Evolutionary conservation across 805 yeast genomes (phyloP), one percentile per base, ranked within the genome.

Genomic region (Saccharomyces mikatae): DNA sequence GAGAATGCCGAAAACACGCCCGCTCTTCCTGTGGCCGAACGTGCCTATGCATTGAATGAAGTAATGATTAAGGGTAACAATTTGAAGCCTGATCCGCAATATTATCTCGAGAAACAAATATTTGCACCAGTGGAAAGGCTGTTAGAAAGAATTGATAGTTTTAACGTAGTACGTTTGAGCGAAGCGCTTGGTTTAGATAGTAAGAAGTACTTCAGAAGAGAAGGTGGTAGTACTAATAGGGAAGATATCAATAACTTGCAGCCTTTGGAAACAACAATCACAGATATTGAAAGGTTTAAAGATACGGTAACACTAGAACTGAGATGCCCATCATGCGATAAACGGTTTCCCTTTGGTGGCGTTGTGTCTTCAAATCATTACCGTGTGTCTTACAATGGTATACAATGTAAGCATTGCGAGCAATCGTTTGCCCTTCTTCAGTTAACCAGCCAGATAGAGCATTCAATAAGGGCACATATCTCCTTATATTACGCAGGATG

Each of bases 71-170:
- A 79, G 52, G 70, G 74, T 41, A 74, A 76, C 8, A 71, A 72
- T 3, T 78, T 84, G 56, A 74, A 70, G 56, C 89, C 94, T 1
- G 99, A 94, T 70, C 78, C 87, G 0, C 77, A 75, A 44, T 91
- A 80, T 66, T 94, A 94, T 68, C 74, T 92, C 61, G 94, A 85
- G 60, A 87, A 89, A 68, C 99, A 94, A 71, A 80, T 94, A 9
- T 82, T 87, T 63, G 90, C 95, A 1, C 97, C 97, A 3, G 83
- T 94, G 9, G 95, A 89, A 66, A 82, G 99, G 71, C 75, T 94
- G 52, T 74, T 92, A 46, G 95, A 86, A 60, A 80, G 86, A 57
- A 83, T 94, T 52, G 95, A 89, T 59, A 97, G 98, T 46, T 79
- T 87, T 58, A 97, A 92, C 65, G 76, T 83, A 63, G 81, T 83